Conservation (phyloP, 331 rosid genomes). For the Rosa hybrid region DNA sequence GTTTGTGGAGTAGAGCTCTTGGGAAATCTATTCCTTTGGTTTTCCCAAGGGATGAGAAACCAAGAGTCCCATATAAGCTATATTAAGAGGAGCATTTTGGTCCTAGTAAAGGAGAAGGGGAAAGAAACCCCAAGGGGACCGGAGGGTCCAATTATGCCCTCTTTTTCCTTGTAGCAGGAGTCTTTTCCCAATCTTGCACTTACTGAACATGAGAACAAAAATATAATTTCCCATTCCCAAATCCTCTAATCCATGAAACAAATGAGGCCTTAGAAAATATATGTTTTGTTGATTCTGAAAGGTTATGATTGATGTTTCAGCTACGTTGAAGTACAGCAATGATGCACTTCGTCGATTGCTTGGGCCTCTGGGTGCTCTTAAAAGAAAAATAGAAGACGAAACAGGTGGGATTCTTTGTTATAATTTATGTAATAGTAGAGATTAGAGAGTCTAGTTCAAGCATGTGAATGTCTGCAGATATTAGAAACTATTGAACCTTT, state of each 20-base stretch:
- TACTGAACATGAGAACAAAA: background rate
- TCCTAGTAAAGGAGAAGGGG: background rate
- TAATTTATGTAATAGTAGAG: background rate
- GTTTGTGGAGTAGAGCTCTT: background rate
- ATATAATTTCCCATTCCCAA: background rate
- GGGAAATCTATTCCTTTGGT: background rate
- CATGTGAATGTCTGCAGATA: conserved; percentile 11
- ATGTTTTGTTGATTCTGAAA: conserved; percentile 21
- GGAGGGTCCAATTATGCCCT: background rate
- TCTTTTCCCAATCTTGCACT: background rate
- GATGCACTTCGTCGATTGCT: conserved; percentile 77
- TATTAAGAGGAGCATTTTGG: background rate
- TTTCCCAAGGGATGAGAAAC: background rate
- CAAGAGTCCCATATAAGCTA: background rate
- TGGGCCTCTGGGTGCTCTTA: conserved; percentile 87
- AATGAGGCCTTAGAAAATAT: background rate
- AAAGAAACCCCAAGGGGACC: background rate
- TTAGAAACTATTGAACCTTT: conserved; percentile 9
- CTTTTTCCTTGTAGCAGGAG: background rate
- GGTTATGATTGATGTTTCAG: conserved; percentile 52
- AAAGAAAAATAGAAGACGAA: conserved; percentile 80
- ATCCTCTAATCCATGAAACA: background rate
- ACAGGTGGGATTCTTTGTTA: conserved; percentile 57
- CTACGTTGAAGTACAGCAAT: conserved; percentile 75
- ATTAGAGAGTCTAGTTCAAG: background rate